phyloP scores from a whole-genome alignment of 2,329 filamentous ascomycete genomes.

The Fusarium metavorans region DNA sequence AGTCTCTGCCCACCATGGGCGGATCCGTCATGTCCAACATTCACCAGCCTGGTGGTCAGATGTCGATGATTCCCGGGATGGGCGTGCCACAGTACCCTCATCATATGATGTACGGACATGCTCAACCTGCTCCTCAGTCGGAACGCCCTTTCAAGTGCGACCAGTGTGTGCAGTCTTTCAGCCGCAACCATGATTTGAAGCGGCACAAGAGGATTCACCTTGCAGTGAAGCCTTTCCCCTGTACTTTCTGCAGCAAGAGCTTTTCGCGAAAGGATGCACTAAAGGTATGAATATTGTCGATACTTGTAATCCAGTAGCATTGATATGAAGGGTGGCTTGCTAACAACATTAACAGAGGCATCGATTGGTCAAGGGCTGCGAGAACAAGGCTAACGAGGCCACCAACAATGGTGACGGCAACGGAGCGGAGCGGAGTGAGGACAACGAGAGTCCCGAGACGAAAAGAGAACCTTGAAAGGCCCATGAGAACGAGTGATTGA shows the following conservation, averaged over 20 bases:
- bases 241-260: conserved; percentile 91
- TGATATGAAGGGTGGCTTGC: not conserved
- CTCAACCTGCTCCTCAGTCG: conserved; percentile 64
- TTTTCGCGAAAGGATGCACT: conserved; percentile 97
- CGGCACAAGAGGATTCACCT: conserved; percentile 95
- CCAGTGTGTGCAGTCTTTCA: conserved; percentile 92
- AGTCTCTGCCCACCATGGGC: conserved; percentile 71
- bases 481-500: conserved; percentile 6
- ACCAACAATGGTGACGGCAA: conserved; percentile 39
- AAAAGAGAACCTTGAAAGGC: conserved; percentile 39
- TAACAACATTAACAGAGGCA: conserved; percentile 61
- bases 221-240: conserved; percentile 95
- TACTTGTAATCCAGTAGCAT: not conserved
- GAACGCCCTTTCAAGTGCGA: conserved; percentile 97
- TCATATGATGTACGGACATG: conserved; percentile 70
- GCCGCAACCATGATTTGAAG: conserved; percentile 95
- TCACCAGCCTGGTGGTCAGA: conserved; percentile 77
- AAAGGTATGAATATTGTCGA: conserved; percentile 74
- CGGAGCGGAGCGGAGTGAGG: conserved; percentile 40
- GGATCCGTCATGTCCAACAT: conserved; percentile 83
- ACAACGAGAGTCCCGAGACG: conserved; percentile 38
- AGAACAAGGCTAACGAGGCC: conserved; percentile 47
- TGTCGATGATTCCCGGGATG: conserved; percentile 76
- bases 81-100: conserved; percentile 66
- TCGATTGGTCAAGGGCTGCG: conserved; percentile 74